phyloP scores from a whole-genome alignment of 345 rosid genomes.

The Salix dunnii region DNA sequence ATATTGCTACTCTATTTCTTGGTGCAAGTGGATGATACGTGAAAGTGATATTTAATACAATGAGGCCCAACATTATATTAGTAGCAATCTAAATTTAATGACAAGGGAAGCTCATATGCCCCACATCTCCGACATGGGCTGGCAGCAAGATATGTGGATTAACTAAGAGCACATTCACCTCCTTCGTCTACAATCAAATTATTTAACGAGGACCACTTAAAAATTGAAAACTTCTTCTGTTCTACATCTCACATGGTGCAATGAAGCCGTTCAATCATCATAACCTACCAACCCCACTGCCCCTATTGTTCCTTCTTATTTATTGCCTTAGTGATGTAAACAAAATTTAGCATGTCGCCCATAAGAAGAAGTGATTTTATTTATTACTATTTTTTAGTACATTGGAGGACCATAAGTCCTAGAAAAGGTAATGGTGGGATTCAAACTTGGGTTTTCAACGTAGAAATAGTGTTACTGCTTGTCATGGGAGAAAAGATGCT shows the following conservation, averaged over 20 bases:
- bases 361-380: too few species aligned
- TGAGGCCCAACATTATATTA: background rate
- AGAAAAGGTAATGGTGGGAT: too few species aligned
- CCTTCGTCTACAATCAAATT: background rate
- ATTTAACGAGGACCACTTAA: background rate
- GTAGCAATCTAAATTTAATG: background rate
- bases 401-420: too few species aligned
- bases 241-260: background rate
- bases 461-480: too few species aligned
- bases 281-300: background rate
- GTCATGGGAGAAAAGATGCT: too few species aligned
- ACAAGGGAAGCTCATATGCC: background rate
- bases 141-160: background rate
- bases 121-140: conserved; percentile 14
- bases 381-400: too few species aligned
- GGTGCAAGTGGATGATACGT: background rate
- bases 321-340: background rate
- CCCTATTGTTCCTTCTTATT: background rate
- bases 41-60: background rate
- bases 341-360: too few species aligned
- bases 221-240: background rate
- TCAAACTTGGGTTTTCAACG: too few species aligned
- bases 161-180: conserved; percentile 4
- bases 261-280: background rate
- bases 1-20: too few species aligned